These are phyloP conservation scores for Pseudonitzschia multiseries DNA, from an alignment of 108 stramenopile genomes.

Conservation along the genomic window DNA sequence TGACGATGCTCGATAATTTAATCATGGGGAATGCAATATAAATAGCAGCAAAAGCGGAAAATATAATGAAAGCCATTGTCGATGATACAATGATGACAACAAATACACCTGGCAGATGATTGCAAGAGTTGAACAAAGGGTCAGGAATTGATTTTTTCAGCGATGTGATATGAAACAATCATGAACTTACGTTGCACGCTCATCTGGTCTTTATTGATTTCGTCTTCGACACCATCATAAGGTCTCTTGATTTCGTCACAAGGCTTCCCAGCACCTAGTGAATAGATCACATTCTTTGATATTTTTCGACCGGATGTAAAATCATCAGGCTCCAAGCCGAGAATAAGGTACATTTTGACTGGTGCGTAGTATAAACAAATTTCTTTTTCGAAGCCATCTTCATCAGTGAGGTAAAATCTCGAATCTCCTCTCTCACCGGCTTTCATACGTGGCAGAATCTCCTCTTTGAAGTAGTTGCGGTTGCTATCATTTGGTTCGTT, in stretches of 20 bases:
- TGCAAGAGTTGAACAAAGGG: background rate
- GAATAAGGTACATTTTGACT: conserved; percentile 11
- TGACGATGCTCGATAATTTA: background rate
- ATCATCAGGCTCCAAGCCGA: conserved; percentile 25
- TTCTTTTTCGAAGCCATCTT: conserved; percentile 19
- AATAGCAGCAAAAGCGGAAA: background rate
- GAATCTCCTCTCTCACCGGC: conserved; percentile 15
- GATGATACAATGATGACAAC: conserved; percentile 6
- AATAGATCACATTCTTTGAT: conserved; percentile 28
- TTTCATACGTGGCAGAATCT: conserved; percentile 33
- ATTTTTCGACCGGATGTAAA: conserved; percentile 26
- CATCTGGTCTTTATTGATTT: background rate
- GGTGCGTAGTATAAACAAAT: conserved; percentile 38
- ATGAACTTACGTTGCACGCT: background rate
- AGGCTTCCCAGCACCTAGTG: conserved; percentile 29
- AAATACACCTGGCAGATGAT: background rate
- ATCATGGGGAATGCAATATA: conserved; percentile 5
- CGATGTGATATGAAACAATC: background rate
- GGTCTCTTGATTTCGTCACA: conserved; percentile 2
- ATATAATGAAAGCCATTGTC: background rate
- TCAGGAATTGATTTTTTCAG: background rate
- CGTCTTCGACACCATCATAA: conserved; percentile 5
- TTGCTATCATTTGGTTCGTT: conserved; percentile 11
- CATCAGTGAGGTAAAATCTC: conserved; percentile 12
- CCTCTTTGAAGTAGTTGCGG: conserved; percentile 19